Base-by-base conservation (phyloP, 1,139 yeast genomes). In the Lodderomyces jiufengensis region DNA sequence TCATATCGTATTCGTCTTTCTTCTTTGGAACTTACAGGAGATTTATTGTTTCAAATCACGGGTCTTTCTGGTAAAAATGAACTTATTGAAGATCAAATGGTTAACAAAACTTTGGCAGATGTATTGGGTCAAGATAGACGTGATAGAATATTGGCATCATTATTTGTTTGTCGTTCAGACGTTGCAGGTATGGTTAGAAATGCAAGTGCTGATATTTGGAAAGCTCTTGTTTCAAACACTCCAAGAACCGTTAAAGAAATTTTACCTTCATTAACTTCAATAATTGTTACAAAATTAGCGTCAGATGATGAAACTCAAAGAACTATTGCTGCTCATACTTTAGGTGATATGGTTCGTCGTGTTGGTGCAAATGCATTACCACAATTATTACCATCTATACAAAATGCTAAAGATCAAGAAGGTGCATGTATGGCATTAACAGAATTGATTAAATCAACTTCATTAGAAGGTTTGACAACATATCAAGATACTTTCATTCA, bases 11-110 rank as follows among this genome's bases (percentile, higher is more conserved):
- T 94, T 54, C 80, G 99, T 61, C 71, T 90, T 43, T 84, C 96
- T 2, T 88, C 97, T 25, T 95, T 92, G 36, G 97, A 90, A 62
- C 84, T 94, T 50, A 83, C 96, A n/a, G 98, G 98, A 48, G 98
- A 94, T 51, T 70, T 94, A 53, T 70, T 94, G 49, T 90, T 85
- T 80, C 95, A 92, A 67, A 83, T 92, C 49, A 84, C 96, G 32
- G 98, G 98, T 60, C 81, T 90, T 47, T 76, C 84, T 32, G 80
- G 82, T 46, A 78, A 69, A 57, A 76, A 70, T 54, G 90, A 78
- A 49, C 71, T 80, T 46, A 60, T 71, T 27, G 88, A 82, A 46
- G 92, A 80, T 41, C 78, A 77, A 40, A 83, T 79, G 50, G 81
- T 84, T 43, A 76, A 78, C 45, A 73, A 74, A 52, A 75, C 77